Evolutionary conservation across 495 filamentous ascomycete genomes (phyloP).

Genomic region (Trypethelium eluteriae): DNA sequence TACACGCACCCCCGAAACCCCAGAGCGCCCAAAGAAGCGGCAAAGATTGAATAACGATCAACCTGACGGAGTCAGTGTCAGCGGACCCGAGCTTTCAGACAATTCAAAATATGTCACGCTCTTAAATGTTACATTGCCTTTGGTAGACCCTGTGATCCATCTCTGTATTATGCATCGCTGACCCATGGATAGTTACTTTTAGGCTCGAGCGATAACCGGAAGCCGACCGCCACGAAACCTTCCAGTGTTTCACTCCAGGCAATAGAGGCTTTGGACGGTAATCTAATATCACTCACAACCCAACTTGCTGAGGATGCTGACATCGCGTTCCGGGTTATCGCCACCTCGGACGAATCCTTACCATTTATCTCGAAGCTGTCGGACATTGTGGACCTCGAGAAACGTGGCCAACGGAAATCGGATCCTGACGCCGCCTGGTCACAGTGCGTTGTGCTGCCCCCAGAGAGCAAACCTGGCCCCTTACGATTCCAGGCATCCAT

Average conservation of each 20-base stretch:
- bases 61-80: neutral
- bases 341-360: neutral
- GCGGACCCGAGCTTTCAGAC: neutral
- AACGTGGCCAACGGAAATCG: neutral
- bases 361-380: neutral
- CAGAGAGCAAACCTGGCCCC: neutral
- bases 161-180: neutral
- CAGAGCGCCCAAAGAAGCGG: neutral
- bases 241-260: neutral
- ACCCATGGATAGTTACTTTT: conserved; percentile 2
- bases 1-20: neutral
- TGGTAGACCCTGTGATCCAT: neutral
- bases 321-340: neutral
- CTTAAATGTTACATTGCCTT: neutral
- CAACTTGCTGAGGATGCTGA: neutral
- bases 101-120: conserved; percentile 9
- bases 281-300: neutral
- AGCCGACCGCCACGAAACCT: neutral
- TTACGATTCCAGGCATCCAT: neutral
- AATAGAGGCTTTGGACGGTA: neutral
- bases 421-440: neutral
- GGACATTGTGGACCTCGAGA: neutral
- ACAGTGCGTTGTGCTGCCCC: neutral
- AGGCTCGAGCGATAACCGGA: neutral
- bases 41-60: neutral